Base-by-base conservation (phyloP, 73 alveolate species). In the Paramecium pentaurelia region DNA sequence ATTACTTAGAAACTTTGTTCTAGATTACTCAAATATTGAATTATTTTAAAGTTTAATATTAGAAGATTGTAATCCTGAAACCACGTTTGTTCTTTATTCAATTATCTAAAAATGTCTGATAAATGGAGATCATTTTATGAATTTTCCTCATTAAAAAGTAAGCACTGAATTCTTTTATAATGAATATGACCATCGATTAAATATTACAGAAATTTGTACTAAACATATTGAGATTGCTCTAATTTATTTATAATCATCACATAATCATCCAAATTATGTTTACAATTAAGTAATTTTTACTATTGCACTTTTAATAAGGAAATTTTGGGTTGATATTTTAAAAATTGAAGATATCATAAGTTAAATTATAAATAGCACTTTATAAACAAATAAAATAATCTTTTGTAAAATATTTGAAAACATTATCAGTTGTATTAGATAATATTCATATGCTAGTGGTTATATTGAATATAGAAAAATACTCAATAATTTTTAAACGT, bases 71-170 rank as follows among this genome's bases (percentile, higher is more conserved):
- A 75, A 75, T 42, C 47, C 88, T 30, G 60, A 75, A 3, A 75
- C 88, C 36, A 75, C 60, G 47, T 75, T 75, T 75, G 88, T 75
- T 22, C 60, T 75, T 30, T 75, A 75, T 42, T 36, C 58, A 42
- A 34, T 75, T 0, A 8, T 75, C 38, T 25, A 75, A 27, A 75
- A 75, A 42, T 12, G 40, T 36, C 20, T 75, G 14, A 22, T 75
- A 36, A 42, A 36, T 36, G 60, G 60, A 38, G 88, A 38, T 36
- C 60, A 75, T n/a, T 75, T 75, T 42, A 38, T 28, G 7, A 75
- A 75, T 75, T 36, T 75, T n/a, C 88, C 88, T 30, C 58, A 38
- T 38, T 20, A 42, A 5, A 34, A 75, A 4, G 32, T 54, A n/a
- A 54, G 12, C 32, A 12, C 38, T 30, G 60, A 36, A 36, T 20